Conservation (phyloP, 2,329 filamentous ascomycete species). For the Beauveria sp. region DNA sequence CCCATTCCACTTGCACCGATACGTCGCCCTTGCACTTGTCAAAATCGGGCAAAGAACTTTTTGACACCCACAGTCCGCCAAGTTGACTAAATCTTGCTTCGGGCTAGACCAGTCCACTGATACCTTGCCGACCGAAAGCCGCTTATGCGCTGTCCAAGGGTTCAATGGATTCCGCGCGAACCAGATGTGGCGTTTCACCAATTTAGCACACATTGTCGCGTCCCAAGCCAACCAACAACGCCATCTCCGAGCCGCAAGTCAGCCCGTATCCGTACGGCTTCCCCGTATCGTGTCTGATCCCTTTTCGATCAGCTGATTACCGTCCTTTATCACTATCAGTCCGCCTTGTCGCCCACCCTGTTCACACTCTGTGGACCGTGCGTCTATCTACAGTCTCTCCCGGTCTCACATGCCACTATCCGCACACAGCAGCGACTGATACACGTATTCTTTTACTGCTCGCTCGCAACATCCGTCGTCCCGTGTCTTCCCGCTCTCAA, state of each 20-base stretch:
- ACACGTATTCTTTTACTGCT: background rate
- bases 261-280: background rate
- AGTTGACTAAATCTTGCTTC: background rate
- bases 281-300: background rate
- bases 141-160: background rate
- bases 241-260: background rate
- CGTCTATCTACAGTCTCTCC: background rate
- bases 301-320: background rate
- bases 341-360: background rate
- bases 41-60: background rate
- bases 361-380: background rate
- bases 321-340: background rate
- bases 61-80: background rate
- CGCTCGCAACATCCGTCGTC: background rate
- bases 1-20: background rate
- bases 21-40: background rate
- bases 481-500: background rate
- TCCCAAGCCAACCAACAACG: background rate
- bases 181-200: background rate
- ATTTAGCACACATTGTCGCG: background rate
- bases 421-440: background rate
- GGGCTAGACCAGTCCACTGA: background rate
- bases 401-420: background rate
- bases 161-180: background rate
- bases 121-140: background rate